A percentile compares a stretch with the other conserved stretches of the same genome.
phyloP scores from a whole-genome alignment of 352 stramenopile species.

The Saprolegnia parasitica region DNA sequence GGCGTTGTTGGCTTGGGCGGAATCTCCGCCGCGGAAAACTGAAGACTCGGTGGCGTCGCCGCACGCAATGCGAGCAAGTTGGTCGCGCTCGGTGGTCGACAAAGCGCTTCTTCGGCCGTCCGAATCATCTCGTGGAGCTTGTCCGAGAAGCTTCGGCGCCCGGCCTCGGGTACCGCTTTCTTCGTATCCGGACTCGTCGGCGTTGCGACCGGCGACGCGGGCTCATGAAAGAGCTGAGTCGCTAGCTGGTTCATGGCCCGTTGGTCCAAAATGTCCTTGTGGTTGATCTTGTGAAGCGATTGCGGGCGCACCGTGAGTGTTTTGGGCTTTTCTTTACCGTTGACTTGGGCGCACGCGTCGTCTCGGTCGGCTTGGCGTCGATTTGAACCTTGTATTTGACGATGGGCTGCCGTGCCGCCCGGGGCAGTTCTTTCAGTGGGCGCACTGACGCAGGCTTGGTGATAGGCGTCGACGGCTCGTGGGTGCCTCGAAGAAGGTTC shows the following conservation, averaged over 20 bases:
- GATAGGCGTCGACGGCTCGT: not conserved
- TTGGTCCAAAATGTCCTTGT: conserved; percentile 1
- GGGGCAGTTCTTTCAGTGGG: not conserved
- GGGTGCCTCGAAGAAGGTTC: not conserved
- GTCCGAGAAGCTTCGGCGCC: conserved; percentile 23
- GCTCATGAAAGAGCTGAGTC: conserved; percentile 21
- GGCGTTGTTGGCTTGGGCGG: not conserved
- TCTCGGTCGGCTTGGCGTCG: conserved; percentile 1
- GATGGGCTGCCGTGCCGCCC: not conserved
- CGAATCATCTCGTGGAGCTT: conserved; percentile 29
- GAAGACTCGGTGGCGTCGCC: not conserved
- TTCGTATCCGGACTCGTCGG: not conserved
- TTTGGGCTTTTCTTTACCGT: conserved; percentile 16
- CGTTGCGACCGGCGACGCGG: not conserved
- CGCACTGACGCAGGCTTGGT: not conserved
- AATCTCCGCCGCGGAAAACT: not conserved
- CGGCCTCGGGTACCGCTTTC: not conserved
- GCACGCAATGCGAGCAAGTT: not conserved
- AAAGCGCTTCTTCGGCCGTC: conserved; percentile 22
- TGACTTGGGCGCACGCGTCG: not conserved
- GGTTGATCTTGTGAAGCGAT: not conserved
- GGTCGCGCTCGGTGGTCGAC: conserved; percentile 12
- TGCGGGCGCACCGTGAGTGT: not conserved
- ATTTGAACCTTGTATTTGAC: not conserved
- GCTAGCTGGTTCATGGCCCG: conserved; percentile 14